phyloP scores from a whole-genome alignment of 2,329 filamentous ascomycete species.

The Onygenales sp. region DNA sequence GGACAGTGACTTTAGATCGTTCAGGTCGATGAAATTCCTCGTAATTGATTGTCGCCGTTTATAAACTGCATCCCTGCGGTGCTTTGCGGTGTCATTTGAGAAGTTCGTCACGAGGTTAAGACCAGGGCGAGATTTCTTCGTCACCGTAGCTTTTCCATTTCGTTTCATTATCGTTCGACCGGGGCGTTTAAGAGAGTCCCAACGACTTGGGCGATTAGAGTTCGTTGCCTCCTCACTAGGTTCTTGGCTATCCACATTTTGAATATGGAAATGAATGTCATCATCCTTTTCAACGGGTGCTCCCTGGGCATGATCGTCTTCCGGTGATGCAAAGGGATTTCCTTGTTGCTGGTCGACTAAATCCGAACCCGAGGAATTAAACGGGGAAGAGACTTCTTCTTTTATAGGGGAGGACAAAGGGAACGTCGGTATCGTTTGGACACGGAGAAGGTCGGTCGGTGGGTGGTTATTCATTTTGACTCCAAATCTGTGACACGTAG shows the following conservation, averaged over 20 bases:
- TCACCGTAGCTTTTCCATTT: slow-evolving; percentile 13
- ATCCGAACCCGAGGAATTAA: slow-evolving; percentile 22
- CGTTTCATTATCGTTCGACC: slow-evolving; percentile 2
- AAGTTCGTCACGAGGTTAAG: slow-evolving; percentile 37
- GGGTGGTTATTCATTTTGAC: too few species aligned
- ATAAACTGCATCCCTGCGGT: slow-evolving; percentile 6
- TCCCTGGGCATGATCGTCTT: slow-evolving; percentile 17
- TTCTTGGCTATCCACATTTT: not conserved
- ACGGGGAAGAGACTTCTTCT: slow-evolving; percentile 32
- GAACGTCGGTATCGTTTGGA: slow-evolving; percentile 26
- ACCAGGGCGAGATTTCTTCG: slow-evolving; percentile 25
- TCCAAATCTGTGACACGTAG: too few species aligned
- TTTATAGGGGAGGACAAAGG: slow-evolving; percentile 35
- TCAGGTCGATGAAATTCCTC: slow-evolving; percentile 24
- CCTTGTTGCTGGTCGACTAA: slow-evolving; percentile 18
- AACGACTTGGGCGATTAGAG: not conserved
- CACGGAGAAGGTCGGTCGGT: slow-evolving; percentile 14
- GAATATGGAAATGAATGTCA: not conserved
- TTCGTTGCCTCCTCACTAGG: not conserved
- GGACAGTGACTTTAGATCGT: slow-evolving; percentile 27
- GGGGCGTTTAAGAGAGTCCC: not conserved
- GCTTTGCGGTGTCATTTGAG: slow-evolving; percentile 7
- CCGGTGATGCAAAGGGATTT: slow-evolving; percentile 23
- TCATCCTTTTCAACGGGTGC: not conserved
- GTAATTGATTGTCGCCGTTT: slow-evolving; percentile 1